Evolutionary conservation across 441 rosid species (phyloP), one percentile per base, ranked within the genome.

Genomic region (Arabidopsis hybrid): DNA sequence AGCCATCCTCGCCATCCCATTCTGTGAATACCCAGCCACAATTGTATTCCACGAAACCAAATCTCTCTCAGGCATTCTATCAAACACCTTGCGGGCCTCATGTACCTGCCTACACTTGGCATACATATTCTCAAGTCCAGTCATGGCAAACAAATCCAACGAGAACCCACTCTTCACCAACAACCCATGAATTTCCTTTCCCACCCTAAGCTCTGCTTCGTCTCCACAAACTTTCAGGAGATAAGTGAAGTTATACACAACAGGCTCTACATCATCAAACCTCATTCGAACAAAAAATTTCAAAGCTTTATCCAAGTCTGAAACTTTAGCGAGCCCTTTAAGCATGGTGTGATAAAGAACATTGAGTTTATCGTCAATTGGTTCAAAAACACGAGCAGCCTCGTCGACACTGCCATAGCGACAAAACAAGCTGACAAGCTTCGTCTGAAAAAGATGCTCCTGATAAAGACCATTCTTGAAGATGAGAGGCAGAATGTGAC

Each of bases 31-130:
- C 34, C 97, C 97, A 62, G 97, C 84, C 78, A 92, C 76, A 69
- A 94, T 92, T 1, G 93, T 84, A 72, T 90, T 94, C 97, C 94
- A 94, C 2, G 87, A 90, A 66, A 92, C 92, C 81, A 89, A 86
- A 49, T 94, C 99, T 67, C 94, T 92, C 12, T 85, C 91, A 34
- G 89, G 83, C 96, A 90, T 89, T 83, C 93, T 87, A 72, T 84
- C 93, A 60, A 93, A 93, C 96, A 89, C 85, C 83, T 89, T 93
- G 58, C 73, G 78, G 0, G 97, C 91, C 8, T 86, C 90, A 4
- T 77, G 74, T 42, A 89, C 67, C 55, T 74, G 77, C 67, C 84
- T 81, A 58, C 92, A 93, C 55, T 93, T 93, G 0, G 85, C 88
- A 61, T 91, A 91, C 93, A 94, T 58, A 74, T 84, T 87, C 4